Evolutionary conservation across 345 rosid species (phyloP).

Genomic region (Pistacia integerrima): DNA sequence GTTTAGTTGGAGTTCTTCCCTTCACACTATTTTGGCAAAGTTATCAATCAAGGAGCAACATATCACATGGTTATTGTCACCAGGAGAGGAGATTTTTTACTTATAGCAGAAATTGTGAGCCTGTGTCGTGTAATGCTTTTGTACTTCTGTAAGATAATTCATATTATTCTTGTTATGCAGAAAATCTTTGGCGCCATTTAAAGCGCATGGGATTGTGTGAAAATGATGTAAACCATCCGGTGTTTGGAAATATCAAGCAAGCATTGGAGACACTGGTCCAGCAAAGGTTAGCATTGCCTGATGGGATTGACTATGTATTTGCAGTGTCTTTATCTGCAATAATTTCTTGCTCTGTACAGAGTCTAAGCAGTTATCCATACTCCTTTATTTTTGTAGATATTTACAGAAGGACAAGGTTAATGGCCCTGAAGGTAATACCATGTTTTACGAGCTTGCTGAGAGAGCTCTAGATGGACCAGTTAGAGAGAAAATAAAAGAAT

Average conservation of each 20-base stretch:
- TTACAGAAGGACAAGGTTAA: slow-evolving; percentile 83
- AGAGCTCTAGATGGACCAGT: slow-evolving; percentile 79
- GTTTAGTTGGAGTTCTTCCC: not conserved
- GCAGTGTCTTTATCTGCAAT: not conserved
- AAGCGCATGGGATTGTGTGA: slow-evolving; percentile 68
- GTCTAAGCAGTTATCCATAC: not conserved
- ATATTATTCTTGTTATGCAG: slow-evolving; percentile 34
- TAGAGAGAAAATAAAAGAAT: slow-evolving; percentile 60
- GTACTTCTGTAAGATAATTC: not conserved
- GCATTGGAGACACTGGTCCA: slow-evolving; percentile 74
- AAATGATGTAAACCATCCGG: slow-evolving; percentile 64
- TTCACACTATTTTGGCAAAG: not conserved
- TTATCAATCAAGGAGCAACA: not conserved
- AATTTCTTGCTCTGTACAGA: slow-evolving; percentile 2
- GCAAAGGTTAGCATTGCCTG: slow-evolving; percentile 59
- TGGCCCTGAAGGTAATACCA: slow-evolving; percentile 78
- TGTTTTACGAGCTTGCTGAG: slow-evolving; percentile 87
- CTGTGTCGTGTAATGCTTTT: not conserved
- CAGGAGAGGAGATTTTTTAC: not conserved
- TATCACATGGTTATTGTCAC: not conserved
- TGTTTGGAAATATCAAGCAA: slow-evolving; percentile 77
- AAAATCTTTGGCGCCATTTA: slow-evolving; percentile 82
- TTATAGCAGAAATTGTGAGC: not conserved
- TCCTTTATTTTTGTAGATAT: slow-evolving; percentile 44
- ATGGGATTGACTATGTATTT: slow-evolving; percentile 9